Evolutionary conservation across 306 rosid genomes (phyloP), one percentile per base, ranked within the genome.

Genomic region (Quercus variabilis): DNA sequence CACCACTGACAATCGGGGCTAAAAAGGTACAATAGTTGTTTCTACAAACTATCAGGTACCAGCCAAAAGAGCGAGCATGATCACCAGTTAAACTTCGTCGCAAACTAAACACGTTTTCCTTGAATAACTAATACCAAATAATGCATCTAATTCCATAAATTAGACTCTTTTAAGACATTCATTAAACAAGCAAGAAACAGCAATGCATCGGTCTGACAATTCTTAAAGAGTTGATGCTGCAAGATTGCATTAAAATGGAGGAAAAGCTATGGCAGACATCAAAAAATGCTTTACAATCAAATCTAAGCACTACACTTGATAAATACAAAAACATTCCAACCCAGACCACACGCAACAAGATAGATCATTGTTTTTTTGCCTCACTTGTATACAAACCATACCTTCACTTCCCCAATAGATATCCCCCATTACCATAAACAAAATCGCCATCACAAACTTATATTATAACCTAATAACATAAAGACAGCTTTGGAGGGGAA

Each of bases 361-460:
- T 65, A 78, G 78, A 78, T 46, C 82, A 55, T 75, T 38, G 75
- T 84, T 82, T 10, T 49, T 10, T 13, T 75, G 71, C 78, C 83
- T 79, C 90, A 74, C 71, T 77, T 58, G 83, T 84, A 20, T 78
- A 76, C 90, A 91, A 83, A 78, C 84, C 84, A 85, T 77, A 71
- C 76, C 74, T 35, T 76, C 75, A 21, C 79, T 71, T 83, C 77
- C 75, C 81, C 89, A 80, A 59, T 46, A 60, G 60, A 75, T 57
- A 69, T 65, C 81, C 79, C 81, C 82, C 83, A 69, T 74, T 83
- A 81, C 67, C 84, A 76, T 78, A 81, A 9, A 75, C 88, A 84
- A 86, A 87, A 86, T 63, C 85, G 81, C 71, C 89, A 82, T 74
- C 55, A 86, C 85, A 88, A 57, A 72, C 84, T 85, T 60, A 82